These are phyloP conservation scores for Crithidia sp. DNA, from an alignment of 208 protist species.

Conservation along the genomic window DNA sequence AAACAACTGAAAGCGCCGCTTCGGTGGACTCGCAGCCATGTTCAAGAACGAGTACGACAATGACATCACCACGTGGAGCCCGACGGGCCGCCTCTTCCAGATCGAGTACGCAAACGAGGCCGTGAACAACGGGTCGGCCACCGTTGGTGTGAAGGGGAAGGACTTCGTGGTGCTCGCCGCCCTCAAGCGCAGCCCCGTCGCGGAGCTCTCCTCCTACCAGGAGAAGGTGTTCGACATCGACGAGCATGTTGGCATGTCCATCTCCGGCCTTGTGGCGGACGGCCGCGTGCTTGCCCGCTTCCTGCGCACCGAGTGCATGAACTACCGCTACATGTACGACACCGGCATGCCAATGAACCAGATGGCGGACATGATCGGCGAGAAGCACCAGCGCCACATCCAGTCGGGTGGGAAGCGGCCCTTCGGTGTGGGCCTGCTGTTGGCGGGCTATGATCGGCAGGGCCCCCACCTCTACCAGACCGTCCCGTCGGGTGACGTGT, in stretches of 20 bases:
- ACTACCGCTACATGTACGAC: conserved; percentile 96
- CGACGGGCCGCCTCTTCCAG: conserved; percentile 96
- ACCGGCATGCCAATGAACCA: conserved; percentile 70
- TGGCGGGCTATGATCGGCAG: conserved; percentile 94
- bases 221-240: conserved; percentile 98
- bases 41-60: conserved; percentile 98
- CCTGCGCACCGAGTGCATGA: conserved; percentile 97
- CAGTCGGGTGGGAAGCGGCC: conserved; percentile 96
- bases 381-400: conserved; percentile 98
- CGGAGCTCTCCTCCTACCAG: conserved; percentile 98
- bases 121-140: conserved; percentile 98
- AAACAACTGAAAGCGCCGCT: too few species aligned
- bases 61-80: conserved; percentile 99
- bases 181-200: conserved; percentile 92
- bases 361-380: conserved; percentile 84
- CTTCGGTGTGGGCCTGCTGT: conserved; percentile 99
- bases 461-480: conserved; percentile 97
- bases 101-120: conserved; percentile 99
- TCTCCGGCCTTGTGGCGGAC: conserved; percentile 98
- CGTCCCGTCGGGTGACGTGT: conserved; percentile 97
- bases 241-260: conserved; percentile 98
- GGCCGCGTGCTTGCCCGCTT: conserved; percentile 95
- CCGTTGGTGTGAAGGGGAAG: conserved; percentile 96
- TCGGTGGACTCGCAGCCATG: conserved; percentile 36
- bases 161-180: conserved; percentile 95